Base-by-base conservation (phyloP, 176 grass and related monocot species). In the Carex myosuroides region DNA sequence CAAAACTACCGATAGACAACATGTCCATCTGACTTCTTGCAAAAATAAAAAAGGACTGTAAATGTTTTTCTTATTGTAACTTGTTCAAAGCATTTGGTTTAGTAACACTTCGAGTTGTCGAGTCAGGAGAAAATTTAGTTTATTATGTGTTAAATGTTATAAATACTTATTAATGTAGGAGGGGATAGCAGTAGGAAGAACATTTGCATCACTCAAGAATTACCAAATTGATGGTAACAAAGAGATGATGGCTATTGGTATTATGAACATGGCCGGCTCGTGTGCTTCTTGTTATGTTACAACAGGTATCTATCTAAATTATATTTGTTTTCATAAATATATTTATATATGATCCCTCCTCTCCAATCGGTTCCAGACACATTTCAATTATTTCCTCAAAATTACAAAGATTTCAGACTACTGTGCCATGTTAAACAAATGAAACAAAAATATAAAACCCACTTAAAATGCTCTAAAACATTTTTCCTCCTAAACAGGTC, bases 171-270 rank as follows among this genome's bases (percentile, higher is more conserved):
- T 16, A 72, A 87, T 86, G 50, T 84, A 99, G 96, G 97, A 99
- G 87, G 97, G 97, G 37, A 96, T 99, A 37, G 97, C 97, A 0
- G 97, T 99, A 0, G 97, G 97, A 1, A 81, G 97, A 76, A 99
- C 97, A 17, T 99, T 99, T 71, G 97, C 97, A 41, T 99, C 97
- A 24, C 88, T 99, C 37, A 99, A 99, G 76, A 99, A 99, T 86
- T 99, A 99, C 87, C 93, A 99, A 82, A 89, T 99, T 64, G 97
- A 99, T 90, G 97, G 97, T 8, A 99, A 99, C 91, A 99, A 99
- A 84, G 97, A 99, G 84, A 99, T 99, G 97, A 92, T 99, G 89
- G 97, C 97, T 18, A 91, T 99, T 57, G 97, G 97, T 35, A 65
- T 95, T 53, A 99, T 99, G 97, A 99, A 99, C 97, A 96, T 99